Evolutionary conservation across 495 filamentous ascomycete species (phyloP).

Genomic region (Apodospora peruviana): DNA sequence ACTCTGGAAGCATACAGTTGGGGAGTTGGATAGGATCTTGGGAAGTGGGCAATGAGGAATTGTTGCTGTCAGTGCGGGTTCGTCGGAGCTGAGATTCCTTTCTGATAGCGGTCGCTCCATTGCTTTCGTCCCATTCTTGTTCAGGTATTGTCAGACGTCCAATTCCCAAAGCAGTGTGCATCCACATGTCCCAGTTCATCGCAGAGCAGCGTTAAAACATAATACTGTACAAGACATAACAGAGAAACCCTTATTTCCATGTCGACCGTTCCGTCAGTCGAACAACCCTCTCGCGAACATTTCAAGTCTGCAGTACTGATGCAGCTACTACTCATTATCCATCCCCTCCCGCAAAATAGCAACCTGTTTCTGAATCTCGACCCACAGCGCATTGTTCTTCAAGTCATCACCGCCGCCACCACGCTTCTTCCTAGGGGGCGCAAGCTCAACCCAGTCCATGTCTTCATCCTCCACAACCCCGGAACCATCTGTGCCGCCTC

Average conservation of each 20-base stretch:
- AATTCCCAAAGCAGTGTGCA: too few relatives aligned
- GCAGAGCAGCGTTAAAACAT: too few relatives aligned
- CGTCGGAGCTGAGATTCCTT: too few relatives aligned
- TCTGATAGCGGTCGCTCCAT: too few relatives aligned
- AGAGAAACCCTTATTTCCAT: not conserved
- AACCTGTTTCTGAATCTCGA: slow-evolving; percentile 53
- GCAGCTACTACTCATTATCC: slow-evolving; percentile 16
- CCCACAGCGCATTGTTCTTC: slow-evolving; percentile 45
- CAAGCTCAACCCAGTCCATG: slow-evolving; percentile 7
- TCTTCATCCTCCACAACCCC: not conserved
- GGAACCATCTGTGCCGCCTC: slow-evolving; percentile 3
- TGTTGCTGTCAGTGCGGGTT: too few relatives aligned
- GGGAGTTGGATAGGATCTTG: slow-evolving; percentile 5
- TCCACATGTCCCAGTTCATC: too few relatives aligned
- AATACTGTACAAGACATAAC: too few relatives aligned
- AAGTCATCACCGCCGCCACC: slow-evolving; percentile 29
- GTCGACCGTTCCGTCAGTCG: not conserved
- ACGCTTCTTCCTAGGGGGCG: not conserved
- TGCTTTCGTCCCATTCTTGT: too few relatives aligned
- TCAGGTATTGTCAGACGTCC: too few relatives aligned
- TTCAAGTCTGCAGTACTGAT: not conserved
- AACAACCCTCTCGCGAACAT: not conserved
- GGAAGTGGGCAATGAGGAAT: too few relatives aligned
- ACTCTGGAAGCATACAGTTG: slow-evolving; percentile 7
- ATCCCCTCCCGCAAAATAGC: slow-evolving; percentile 51